Evolutionary conservation across 179 eudicot genomes (phyloP).

Genomic region (Sideroxylon spinosum): DNA sequence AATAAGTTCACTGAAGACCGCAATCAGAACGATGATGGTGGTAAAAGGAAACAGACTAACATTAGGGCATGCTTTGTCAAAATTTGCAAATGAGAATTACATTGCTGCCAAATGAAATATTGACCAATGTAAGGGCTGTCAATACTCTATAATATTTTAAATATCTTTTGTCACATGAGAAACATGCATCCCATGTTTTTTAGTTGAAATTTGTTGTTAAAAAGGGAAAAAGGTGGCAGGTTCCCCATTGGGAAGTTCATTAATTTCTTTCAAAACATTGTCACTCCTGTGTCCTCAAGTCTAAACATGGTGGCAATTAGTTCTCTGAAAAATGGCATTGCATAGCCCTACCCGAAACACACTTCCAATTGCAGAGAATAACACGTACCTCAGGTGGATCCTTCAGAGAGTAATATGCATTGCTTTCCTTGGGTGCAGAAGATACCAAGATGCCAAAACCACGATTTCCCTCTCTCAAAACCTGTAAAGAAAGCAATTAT

Average conservation of each 20-base stretch:
- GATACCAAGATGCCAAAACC: conserved; percentile 92
- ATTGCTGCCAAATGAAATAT: not conserved
- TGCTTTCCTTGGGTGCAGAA: conserved; percentile 80
- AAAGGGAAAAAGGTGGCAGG: not conserved
- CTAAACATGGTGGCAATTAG: not conserved
- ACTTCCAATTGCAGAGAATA: not conserved
- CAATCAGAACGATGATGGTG: not conserved
- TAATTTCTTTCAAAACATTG: not conserved
- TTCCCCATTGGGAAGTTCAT: not conserved
- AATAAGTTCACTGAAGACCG: not conserved
- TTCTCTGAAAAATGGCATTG: conserved; percentile 5
- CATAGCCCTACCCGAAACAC: not conserved
- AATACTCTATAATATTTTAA: no score
- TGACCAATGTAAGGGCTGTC: not conserved
- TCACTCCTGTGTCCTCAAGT: not conserved
- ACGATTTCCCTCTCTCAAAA: conserved; percentile 60
- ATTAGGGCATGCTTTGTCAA: no score
- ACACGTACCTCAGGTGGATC: conserved; percentile 76
- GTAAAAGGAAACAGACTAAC: not conserved
- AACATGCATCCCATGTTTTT: not conserved
- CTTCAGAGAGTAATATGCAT: conserved; percentile 81
- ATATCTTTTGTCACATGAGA: not conserved
- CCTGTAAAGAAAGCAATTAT: conserved; percentile 36
- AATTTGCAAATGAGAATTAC: not conserved
- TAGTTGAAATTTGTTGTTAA: not conserved